Conservation (phyloP, 1,284 basidiomycete genomes). For the Cryptococcus sp. region DNA sequence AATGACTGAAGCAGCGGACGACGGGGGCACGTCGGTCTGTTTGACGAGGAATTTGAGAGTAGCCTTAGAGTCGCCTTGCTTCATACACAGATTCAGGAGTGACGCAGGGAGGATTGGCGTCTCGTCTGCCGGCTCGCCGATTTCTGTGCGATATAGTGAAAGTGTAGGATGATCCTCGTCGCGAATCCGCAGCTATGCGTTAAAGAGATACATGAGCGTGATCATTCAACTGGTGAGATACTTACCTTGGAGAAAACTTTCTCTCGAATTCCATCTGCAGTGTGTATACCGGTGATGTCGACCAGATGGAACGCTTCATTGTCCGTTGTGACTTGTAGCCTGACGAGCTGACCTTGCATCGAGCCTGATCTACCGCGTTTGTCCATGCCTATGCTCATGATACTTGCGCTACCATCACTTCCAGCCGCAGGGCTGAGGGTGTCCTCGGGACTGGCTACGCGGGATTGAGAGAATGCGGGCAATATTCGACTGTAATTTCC, state of each 20-base stretch:
- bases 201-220: background rate
- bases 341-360: constrained; percentile 27
- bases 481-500: background rate
- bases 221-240: background rate
- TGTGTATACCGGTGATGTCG: constrained; percentile 70
- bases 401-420: constrained; percentile 23
- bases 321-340: constrained; percentile 68
- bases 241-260: constrained; percentile 79
- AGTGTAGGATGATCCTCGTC: constrained; percentile 77
- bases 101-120: constrained; percentile 68
- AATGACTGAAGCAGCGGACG: constrained; percentile 43
- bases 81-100: constrained; percentile 70
- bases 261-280: constrained; percentile 75
- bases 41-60: constrained; percentile 75
- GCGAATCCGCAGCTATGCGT: constrained; percentile 69
- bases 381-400: constrained; percentile 27
- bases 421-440: constrained; percentile 27
- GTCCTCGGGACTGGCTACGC: constrained; percentile 42
- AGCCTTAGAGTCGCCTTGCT: constrained; percentile 71
- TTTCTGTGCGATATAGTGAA: constrained; percentile 82
- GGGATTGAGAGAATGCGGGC: constrained; percentile 14
- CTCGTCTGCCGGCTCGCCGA: constrained; percentile 72
- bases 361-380: constrained; percentile 28
- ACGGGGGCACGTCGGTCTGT: constrained; percentile 42
- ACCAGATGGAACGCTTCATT: constrained; percentile 77